These are phyloP conservation scores for Stachybotrys chartarum DNA, from an alignment of 2,329 filamentous ascomycete genomes.

Conservation along the genomic window DNA sequence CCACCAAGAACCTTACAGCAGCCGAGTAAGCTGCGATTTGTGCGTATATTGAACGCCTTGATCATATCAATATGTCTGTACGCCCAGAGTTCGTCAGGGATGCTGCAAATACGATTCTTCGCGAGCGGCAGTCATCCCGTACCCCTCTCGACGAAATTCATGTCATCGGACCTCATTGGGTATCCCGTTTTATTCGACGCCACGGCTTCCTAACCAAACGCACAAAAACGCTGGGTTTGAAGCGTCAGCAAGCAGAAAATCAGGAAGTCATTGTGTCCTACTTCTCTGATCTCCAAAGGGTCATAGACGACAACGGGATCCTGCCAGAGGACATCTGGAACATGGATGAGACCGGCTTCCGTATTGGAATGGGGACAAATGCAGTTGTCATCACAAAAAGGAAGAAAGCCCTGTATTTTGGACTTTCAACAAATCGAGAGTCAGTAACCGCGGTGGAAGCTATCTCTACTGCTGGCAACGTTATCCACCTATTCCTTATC, in stretches of 20 bases:
- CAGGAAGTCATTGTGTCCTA: not conserved
- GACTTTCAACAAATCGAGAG: slow-evolving; percentile 2
- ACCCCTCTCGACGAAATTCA: not conserved
- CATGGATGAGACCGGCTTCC: slow-evolving; percentile 8
- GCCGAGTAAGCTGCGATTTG: not conserved
- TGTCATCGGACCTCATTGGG: slow-evolving; percentile 2
- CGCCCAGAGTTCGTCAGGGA: not conserved
- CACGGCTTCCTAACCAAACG: not conserved
- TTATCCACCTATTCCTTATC: slow-evolving; percentile 3
- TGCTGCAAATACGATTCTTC: slow-evolving; percentile 5
- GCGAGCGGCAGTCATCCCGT: not conserved
- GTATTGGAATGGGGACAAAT: slow-evolving; percentile 4
- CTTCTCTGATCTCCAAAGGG: slow-evolving; percentile 1
- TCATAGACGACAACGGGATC: slow-evolving; percentile 4
- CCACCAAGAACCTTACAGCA: too few relatives aligned
- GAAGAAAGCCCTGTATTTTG: slow-evolving; percentile 1
- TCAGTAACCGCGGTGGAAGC: slow-evolving; percentile 5
- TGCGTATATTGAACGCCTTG: not conserved
- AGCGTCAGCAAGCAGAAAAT: slow-evolving; percentile 3
- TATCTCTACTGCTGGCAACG: slow-evolving; percentile 2
- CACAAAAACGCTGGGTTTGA: slow-evolving; percentile 4
- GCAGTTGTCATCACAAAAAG: slow-evolving; percentile 2
- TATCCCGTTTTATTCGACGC: slow-evolving; percentile 4
- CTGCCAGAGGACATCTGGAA: slow-evolving; percentile 5
- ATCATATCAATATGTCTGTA: not conserved